Evolutionary conservation across 1,139 yeast species (phyloP).

Genomic region (Zygoascus meyerae): DNA sequence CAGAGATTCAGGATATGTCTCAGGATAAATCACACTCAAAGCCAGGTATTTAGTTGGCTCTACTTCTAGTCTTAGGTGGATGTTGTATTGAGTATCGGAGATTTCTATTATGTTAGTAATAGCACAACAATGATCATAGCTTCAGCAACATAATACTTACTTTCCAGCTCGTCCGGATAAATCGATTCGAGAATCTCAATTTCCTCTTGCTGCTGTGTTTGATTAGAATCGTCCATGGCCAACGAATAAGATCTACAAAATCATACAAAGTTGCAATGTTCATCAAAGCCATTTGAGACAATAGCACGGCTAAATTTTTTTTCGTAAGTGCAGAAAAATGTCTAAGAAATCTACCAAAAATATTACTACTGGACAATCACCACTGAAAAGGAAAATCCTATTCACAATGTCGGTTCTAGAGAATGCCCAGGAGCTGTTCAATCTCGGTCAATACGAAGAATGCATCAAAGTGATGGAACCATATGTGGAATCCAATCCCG

Average conservation of each 20-base stretch:
- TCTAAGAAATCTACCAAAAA: too few relatives aligned
- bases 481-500: slow-evolving; percentile 1
- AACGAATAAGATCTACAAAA: too few relatives aligned
- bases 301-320: too few relatives aligned
- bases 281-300: too few relatives aligned
- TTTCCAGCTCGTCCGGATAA: slow-evolving; percentile 78
- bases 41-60: slow-evolving; percentile 45
- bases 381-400: neutral
- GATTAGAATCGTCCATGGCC: too few relatives aligned
- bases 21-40: slow-evolving; percentile 61
- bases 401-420: slow-evolving; percentile 7
- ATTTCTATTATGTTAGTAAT: slow-evolving; percentile 15
- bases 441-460: slow-evolving; percentile 21
- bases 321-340: too few relatives aligned
- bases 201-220: slow-evolving; percentile 31
- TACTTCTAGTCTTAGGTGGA: slow-evolving; percentile 51
- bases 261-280: too few relatives aligned
- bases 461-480: slow-evolving; percentile 19
- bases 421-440: slow-evolving; percentile 19
- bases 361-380: too few relatives aligned
- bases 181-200: slow-evolving; percentile 67
- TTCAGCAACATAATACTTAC: slow-evolving; percentile 19
- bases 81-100: slow-evolving; percentile 30
- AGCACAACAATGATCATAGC: neutral
- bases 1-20: slow-evolving; percentile 61